These are phyloP conservation scores for Candida pseudoviswanathii DNA, from an alignment of 1,139 yeast genomes.

Conservation along the genomic window DNA sequence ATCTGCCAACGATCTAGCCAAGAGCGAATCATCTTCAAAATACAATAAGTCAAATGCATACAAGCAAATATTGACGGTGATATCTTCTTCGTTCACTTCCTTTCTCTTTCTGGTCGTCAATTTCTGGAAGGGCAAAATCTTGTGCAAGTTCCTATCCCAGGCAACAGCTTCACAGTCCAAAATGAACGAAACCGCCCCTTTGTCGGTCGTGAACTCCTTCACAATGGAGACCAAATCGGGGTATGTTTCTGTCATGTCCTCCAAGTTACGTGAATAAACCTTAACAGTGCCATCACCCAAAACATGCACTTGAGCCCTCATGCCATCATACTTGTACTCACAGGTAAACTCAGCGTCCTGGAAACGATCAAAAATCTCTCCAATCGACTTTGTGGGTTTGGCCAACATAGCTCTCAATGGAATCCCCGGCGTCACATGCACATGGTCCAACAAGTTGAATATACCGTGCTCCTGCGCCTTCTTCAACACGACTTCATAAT, in stretches of 20 bases:
- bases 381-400: conserved; percentile 90
- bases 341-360: conserved; percentile 87
- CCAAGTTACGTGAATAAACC: conserved; percentile 91
- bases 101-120: conserved; percentile 91
- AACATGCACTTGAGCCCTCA: conserved; percentile 92
- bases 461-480: conserved; percentile 72
- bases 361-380: conserved; percentile 87
- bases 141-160: conserved; percentile 76
- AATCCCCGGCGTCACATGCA: conserved; percentile 84
- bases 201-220: conserved; percentile 54
- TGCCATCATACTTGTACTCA: conserved; percentile 97
- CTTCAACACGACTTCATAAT: conserved; percentile 75
- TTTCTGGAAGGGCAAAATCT: conserved; percentile 90
- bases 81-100: conserved; percentile 84
- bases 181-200: conserved; percentile 56
- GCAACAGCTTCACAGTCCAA: conserved; percentile 99
- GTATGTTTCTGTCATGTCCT: conserved; percentile 94
- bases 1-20: conserved; percentile 67
- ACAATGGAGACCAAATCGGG: conserved; percentile 83
- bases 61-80: conserved; percentile 86
- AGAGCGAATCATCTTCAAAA: conserved; percentile 68
- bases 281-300: conserved; percentile 66
- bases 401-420: conserved; percentile 98
- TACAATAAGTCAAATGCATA: conserved; percentile 88
- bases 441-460: conserved; percentile 60